Base-by-base conservation (phyloP, 2,329 filamentous ascomycete species). In the Monilinia fructigena region DNA sequence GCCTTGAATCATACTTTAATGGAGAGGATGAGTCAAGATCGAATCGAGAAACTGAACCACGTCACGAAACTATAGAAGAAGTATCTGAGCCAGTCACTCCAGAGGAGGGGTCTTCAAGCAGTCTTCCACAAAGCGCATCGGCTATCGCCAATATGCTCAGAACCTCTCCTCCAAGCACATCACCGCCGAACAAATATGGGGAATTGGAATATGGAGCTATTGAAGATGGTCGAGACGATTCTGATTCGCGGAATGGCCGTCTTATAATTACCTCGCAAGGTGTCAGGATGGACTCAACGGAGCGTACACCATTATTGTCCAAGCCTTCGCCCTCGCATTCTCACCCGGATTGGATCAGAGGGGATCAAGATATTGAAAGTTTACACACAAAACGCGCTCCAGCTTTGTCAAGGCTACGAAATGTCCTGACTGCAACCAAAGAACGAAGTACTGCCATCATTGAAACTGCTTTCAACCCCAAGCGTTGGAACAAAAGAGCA, bases 401-500 rank as follows among this genome's bases (percentile, higher is more conserved):
- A 53, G 72, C 70, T 16, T 76, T 75, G 75, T 69, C 73, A 26
- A 75, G 74, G 58, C n/a, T 76, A 26, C 69, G 68, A 18, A 72
- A 72, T 56, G 54, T 72, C 20, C 16, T 73, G 20, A 50, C 45
- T 31, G 71, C 70, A 66, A 72, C 74, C 4, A 67, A 59, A 60
- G 68, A 72, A 38, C 70, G 69, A 65, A 72, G 70, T 3, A 47
- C 68, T 0, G 47, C 68, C 31, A 66, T 65, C 69, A 73, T 68
- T 64, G 70, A 55, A 65, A 72, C 52, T 71, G 72, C 85, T 7
- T 75, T 82, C 3, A 86, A 87, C 72, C 89, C 90, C 0, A 90
- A 89, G 70, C 82, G 81, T 28, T 97, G 93, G 91, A 82, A 94
- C 75, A 82, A 81, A 66, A 84, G 83, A 70, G 79, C 83, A 0